A percentile compares a stretch with the other conserved stretches of the same genome.
phyloP scores from a whole-genome alignment of 2,329 filamentous ascomycete species.

The Chlorencoelia australis region DNA sequence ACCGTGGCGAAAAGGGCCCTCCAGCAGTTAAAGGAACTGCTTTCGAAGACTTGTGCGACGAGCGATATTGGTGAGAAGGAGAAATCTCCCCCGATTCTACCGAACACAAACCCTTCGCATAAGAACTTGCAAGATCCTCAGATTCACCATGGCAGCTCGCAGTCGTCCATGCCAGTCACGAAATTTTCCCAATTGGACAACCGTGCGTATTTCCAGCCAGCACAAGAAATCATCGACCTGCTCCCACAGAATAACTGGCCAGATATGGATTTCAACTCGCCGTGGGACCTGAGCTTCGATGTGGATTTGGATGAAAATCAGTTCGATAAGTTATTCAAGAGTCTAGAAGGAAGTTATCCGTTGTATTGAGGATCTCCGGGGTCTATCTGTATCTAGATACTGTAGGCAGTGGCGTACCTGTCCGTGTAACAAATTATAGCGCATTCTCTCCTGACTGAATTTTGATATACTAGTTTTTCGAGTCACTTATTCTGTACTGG shows the following conservation, averaged over 20 bases:
- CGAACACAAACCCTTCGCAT: not conserved
- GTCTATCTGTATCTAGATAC: no score
- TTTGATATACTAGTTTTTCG: no score
- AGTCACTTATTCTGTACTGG: no score
- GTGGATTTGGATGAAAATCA: constrained; percentile 3
- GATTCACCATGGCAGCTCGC: not conserved
- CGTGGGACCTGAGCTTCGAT: constrained; percentile 6
- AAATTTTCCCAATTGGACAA: no score
- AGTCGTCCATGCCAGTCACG: no score
- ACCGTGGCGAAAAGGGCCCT: constrained; percentile 15
- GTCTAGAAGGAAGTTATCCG: constrained; percentile 3
- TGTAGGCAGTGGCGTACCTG: no score
- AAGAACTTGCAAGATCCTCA: no score
- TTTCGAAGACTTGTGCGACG: no score
- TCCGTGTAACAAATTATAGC: no score
- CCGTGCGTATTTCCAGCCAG: not conserved
- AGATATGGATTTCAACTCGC: not conserved
- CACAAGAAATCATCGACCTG: not conserved
- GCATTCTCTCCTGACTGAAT: no score
- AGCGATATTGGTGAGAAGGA: constrained; percentile 2
- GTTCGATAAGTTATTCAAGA: constrained; percentile 5
- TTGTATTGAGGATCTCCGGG: constrained; percentile 1
- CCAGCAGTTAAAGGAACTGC: constrained; percentile 10
- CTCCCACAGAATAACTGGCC: not conserved
- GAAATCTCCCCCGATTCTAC: not conserved